Evolutionary conservation across 352 stramenopile species (phyloP), one percentile per base, ranked within the genome.

Genomic region (Pilasporangium apinafurcum): DNA sequence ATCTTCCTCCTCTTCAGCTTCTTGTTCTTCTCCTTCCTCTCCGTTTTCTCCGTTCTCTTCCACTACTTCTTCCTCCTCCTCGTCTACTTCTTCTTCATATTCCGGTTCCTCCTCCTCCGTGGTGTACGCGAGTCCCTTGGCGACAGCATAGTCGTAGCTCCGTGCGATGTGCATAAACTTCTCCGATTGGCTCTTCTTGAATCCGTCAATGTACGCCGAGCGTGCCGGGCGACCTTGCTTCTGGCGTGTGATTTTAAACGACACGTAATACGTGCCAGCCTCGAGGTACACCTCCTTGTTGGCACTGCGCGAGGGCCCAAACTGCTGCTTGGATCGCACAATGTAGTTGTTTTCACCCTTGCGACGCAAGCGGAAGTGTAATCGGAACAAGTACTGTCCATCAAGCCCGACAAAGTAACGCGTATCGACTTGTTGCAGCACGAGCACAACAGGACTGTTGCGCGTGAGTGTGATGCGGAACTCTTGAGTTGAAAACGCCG

Each of bases 151-250:
- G 48, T 56, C 41, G 29, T 41, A 56, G 24, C 39, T 49, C 9
- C 30, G 20, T 37, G 33, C 35, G 18, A 56, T 51, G 8, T 50
- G 48, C 14, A 56, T 43, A n/a, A 56, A 33, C 17, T 56, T 56
- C 34, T 56, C 40, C 3, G 48, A 42, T n/a, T 43, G 25, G 26
- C 29, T 31, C 17, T 39, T 47, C 4, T 30, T 42, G 28, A 42
- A 29, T 5, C n/a, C 16, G 3, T 12, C n/a, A n/a, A 56, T 44
- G 6, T 48, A 43, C 8, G 25, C 27, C 0, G 21, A 20, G 5
- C 29, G 17, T 7, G 27, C n/a, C 9, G 40, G 16, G 31, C 21
- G 29, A 16, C 42, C 48, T 8, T 22, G 31, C n/a, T 33, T 16
- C 24, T 14, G 21, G 39, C 22, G 48, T 50, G 31, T 32, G 39